Evolutionary conservation across 495 filamentous ascomycete species (phyloP).

Genomic region (Tuber calosporum): DNA sequence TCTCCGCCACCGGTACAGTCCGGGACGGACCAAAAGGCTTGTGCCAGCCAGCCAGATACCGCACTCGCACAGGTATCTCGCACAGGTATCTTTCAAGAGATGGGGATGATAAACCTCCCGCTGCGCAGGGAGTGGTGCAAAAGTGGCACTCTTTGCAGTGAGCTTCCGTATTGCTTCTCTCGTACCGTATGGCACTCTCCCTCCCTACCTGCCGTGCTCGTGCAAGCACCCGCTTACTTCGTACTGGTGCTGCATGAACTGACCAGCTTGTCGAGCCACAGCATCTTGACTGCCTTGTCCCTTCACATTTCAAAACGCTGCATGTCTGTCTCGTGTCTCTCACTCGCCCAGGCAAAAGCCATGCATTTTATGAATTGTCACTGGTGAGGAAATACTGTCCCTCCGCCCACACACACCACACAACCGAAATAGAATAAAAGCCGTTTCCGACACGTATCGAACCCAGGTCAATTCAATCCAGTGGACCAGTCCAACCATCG

Average conservation of each 20-base stretch:
- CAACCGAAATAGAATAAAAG: neutral
- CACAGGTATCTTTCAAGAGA: neutral
- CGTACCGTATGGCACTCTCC: neutral
- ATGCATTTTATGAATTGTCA: neutral
- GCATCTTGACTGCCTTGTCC: neutral
- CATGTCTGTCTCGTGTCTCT: neutral
- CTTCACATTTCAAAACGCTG: neutral
- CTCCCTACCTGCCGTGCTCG: too few species aligned
- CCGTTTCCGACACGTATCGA: neutral
- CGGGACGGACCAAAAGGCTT: neutral
- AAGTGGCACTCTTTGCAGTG: neutral
- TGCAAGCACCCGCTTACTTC: neutral
- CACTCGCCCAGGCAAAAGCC: neutral
- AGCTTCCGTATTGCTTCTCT: neutral
- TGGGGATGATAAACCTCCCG: neutral
- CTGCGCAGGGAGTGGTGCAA: neutral
- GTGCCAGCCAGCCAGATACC: neutral
- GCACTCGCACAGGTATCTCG: neutral
- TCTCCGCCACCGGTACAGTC: neutral
- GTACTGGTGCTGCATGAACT: neutral
- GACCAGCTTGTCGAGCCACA: neutral
- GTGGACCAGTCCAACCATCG: too few species aligned
- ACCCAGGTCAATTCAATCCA: neutral
- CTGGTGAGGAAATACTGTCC: neutral
- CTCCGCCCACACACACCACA: neutral